A percentile compares a stretch with the other conserved stretches of the same genome.
Evolutionary conservation across 331 rosid genomes (phyloP).

Genomic region (Pyracantha coccinea): DNA sequence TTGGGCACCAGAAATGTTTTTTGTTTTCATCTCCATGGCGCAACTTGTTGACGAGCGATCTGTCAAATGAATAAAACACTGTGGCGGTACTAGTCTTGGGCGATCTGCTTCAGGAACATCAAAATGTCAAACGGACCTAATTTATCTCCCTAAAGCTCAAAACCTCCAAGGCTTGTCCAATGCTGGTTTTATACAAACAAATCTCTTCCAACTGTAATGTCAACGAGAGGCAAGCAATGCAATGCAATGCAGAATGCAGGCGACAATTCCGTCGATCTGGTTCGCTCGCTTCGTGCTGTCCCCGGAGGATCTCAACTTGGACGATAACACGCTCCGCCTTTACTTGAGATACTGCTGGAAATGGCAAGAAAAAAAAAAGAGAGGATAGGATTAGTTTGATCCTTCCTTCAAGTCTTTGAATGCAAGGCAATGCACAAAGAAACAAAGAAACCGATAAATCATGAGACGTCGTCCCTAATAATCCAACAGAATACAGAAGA

Average conservation of each 20-base stretch:
- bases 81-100: neutral
- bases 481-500: conserved; percentile 13
- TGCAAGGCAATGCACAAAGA: conserved; percentile 7
- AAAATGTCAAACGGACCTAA: neutral
- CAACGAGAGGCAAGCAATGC: neutral
- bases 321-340: neutral
- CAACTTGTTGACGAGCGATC: conserved; percentile 3
- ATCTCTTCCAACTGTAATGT: neutral
- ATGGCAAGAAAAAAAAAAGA: neutral
- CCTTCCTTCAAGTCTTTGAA: neutral
- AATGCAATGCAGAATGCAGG: neutral
- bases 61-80: conserved; percentile 4
- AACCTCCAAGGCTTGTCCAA: neutral
- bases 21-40: conserved; percentile 2
- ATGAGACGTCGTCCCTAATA: neutral
- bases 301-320: neutral
- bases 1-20: neutral
- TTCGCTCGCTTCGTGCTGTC: neutral
- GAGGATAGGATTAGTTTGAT: neutral
- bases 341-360: neutral
- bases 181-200: neutral
- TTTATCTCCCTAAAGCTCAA: neutral
- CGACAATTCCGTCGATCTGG: neutral
- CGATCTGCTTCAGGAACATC: conserved; percentile 16
- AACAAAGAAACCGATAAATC: neutral